Base-by-base conservation (phyloP, 257 asterid genomes). In the Przewalskia tangutica region DNA sequence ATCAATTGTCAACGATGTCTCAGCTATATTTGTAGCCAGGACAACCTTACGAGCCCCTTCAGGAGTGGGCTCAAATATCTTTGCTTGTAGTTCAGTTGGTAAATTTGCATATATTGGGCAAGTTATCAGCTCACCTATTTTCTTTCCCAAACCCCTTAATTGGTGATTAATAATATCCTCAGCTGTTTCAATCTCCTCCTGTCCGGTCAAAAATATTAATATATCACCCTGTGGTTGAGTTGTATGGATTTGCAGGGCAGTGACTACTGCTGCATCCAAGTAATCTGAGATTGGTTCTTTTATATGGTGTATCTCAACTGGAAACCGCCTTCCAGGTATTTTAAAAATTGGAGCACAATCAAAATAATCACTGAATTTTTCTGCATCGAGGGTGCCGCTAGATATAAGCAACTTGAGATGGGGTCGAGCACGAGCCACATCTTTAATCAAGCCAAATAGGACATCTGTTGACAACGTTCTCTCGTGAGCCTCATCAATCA, bases 401-500 rank as follows among this genome's bases (percentile, higher is more conserved):
- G 97, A 92, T 34, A 92, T 92, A n/a, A 90, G 95, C 84, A 92
- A 84, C 32, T 84, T 84, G 36, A 85, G 58, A 10, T 58, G 64
- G 1, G 81, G 84, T 10, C 86, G 81, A 32, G 73, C 54, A 20
- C 51, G 64, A 10, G 82, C 23, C 27, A 83, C 79, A 46, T 85
- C 81, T 93, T 95, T 95, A 77, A 96, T 97, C 86, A 96, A 90
- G 79, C 97, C 99, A 88, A 96, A 96, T 51, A 96, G 89, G 56
- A 96, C 89, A 70, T 96, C 98, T 2, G 98, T 96, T 13, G 98
- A 96, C 32, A 96, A 87, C 8, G 98, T 94, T 83, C 98, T 91
- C 85, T 94, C 99, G 34, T 93, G 99, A 77, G 99, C 99, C 91
- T 96, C 99, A 68, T 94, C 99, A 81, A 96, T 97, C 97, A 96